These are phyloP conservation scores for cucumber (Cucumis sativus) DNA, from an alignment of 306 rosid genomes.

Conservation along the genomic window Cucumber_9930_V3 NC_026661.2:19356501-19357000, in stretches of 20 bases:
- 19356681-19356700: conserved; percentile 87
- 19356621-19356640: conserved; percentile 96
- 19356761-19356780: conserved; percentile 94
- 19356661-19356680: conserved; percentile 92
- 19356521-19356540: conserved; percentile 81
- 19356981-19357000: conserved; percentile 95
- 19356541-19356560: conserved; percentile 66
- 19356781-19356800: conserved; percentile 93
- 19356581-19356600: conserved; percentile 63
- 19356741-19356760: conserved; percentile 80
- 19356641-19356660: conserved; percentile 63
- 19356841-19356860: conserved; percentile 88
- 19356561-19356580: conserved; percentile 85
- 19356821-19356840: conserved; percentile 82
- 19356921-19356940: conserved; percentile 95
- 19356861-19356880: conserved; percentile 58
- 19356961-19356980: conserved; percentile 88
- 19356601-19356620: conserved; percentile 88
- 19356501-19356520: conserved; percentile 46
- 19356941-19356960: conserved; percentile 94
- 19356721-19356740: conserved; percentile 72
- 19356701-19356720: conserved; percentile 88
- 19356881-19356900: conserved; percentile 91
- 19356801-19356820: conserved; percentile 72
- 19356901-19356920: conserved; percentile 96